Base-by-base conservation (phyloP, 2,329 filamentous ascomycete genomes). In the Nothopassalora personata region DNA sequence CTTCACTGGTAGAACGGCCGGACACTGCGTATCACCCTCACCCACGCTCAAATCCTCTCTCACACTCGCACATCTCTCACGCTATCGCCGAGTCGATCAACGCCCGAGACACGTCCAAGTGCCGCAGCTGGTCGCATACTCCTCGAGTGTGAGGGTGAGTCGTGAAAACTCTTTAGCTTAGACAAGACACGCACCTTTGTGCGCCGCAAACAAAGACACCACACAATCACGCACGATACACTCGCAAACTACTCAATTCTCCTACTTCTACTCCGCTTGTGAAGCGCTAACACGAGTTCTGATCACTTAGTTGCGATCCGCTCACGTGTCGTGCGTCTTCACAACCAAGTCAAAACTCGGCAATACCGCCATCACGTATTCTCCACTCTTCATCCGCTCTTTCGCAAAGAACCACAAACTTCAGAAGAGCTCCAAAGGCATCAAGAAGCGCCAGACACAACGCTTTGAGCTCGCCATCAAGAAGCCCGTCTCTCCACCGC, bases 341-440 rank as follows among this genome's bases (percentile, higher is more conserved):
- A 51, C 56, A 36, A 57, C 48, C 15, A 54, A 23, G 23, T 11
- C 36, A 30, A 54, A n/a, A 39, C 53, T 56, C 36, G 53, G 45
- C 63, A 65, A 63, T 55, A 70, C 69, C 69, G 68, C 67, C 66
- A 72, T 56, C 58, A 71, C 68, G 85, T 85, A 88, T 86, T 89
- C 86, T 66, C 85, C 84, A 76, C 82, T 88, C 68, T 86, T 88
- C 74, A 78, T 86, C 73, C 81, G 83, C 72, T 74, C 67, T 63
- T 73, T 67, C 69, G 77, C 76, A 56, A 76, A 73, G 61, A 77
- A 78, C 68, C 74, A 79, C 70, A 76, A 79, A 62, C 73, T 80
- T 39, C 69, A 71, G 36, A 74, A 75, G 54, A 74, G 73, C 31
- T 72, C 76, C 57, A 78, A 75, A 64, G 74, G 71, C 28, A 75